Base-by-base conservation (phyloP, 129 eudicot species). In the Daucus carota region DNA sequence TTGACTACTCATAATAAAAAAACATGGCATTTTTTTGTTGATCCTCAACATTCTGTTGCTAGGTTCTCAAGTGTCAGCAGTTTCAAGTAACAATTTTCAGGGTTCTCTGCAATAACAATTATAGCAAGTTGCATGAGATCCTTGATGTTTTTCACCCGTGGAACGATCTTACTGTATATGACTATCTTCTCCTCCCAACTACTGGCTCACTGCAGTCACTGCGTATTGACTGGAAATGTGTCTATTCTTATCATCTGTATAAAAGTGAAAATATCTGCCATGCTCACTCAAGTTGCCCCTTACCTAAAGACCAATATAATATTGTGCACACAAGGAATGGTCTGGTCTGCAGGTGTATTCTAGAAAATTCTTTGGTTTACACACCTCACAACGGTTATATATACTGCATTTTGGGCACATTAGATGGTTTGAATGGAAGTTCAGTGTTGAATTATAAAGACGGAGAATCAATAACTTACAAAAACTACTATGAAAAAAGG, bases 151-250 rank as follows among this genome's bases (percentile, higher is more conserved):
- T 50, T 36, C n/a, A 32, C 29, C 4, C 1, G 29, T 26, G 66
- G 72, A 66, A 15, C 0, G 80, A 76, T 54, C 52, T 33, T 45
- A 6, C 65, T 34, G 69, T 12, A 17, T 85, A 78, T 52, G 90
- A 89, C 74, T 91, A 91, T 83, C 88, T 95, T n/a, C 54, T 95
- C 73, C 88, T 95, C 33, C 99, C 99, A 40, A 59, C 82, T 31
- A 17, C 34, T 18, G 71, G 87, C 31, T 54, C 78, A 4, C 70
- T 54, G 38, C 59, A 48, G 20, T 73, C 75, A 45, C 28, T 48
- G 14, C 5, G 8, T 28, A 81, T 95, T 14, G 89, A 95, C 75
- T 95, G 97, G 99, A 57, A 40, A 4, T 83, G 86, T n/a, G 83
- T 91, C 78, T 8, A 17, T 57, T 85, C 96, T 20, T n/a, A 83